phyloP scores from a whole-genome alignment of 2,329 filamentous ascomycete genomes.

The Emmonsia crescens region DNA sequence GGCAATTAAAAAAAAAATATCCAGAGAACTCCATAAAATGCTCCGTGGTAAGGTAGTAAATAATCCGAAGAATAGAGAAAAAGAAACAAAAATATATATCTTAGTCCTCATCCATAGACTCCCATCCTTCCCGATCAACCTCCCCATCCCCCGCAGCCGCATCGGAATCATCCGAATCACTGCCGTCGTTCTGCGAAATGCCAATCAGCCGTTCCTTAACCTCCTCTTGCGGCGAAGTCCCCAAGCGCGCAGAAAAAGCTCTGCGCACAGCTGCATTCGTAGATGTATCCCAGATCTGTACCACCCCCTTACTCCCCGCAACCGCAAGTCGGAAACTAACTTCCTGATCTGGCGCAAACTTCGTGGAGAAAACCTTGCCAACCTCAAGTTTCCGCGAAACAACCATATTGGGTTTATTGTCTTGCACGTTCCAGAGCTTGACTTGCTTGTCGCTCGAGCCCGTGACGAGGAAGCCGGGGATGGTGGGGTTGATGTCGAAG shows the following conservation, averaged over 20 bases:
- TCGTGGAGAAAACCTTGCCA: constrained; percentile 84
- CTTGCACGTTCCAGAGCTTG: constrained; percentile 88
- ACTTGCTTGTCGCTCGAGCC: constrained; percentile 90
- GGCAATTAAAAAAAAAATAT: not conserved
- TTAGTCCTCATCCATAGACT: constrained; percentile 45
- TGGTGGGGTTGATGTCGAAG: constrained; percentile 81
- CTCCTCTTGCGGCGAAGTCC: constrained; percentile 22
- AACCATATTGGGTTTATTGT: constrained; percentile 76
- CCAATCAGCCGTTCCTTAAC: constrained; percentile 68
- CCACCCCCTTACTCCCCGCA: constrained; percentile 82
- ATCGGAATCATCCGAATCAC: constrained; percentile 52
- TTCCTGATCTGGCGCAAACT: constrained; percentile 80
- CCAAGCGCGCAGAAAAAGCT: constrained; percentile 62
- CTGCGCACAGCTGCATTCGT: constrained; percentile 81
- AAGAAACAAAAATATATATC: constrained; percentile 10
- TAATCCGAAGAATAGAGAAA: not conserved
- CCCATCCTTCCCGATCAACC: constrained; percentile 39
- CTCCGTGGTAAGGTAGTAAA: not conserved
- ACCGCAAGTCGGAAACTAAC: constrained; percentile 88
- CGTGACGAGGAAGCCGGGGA: constrained; percentile 87
- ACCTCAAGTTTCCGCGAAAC: constrained; percentile 86
- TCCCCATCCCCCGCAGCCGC: constrained; percentile 39
- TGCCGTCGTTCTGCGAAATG: constrained; percentile 54
- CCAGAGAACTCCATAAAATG: not conserved
- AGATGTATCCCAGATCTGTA: constrained; percentile 94